phyloP scores from a whole-genome alignment of 2,329 filamentous ascomycete genomes.

The Parafenestella ontariensis region DNA sequence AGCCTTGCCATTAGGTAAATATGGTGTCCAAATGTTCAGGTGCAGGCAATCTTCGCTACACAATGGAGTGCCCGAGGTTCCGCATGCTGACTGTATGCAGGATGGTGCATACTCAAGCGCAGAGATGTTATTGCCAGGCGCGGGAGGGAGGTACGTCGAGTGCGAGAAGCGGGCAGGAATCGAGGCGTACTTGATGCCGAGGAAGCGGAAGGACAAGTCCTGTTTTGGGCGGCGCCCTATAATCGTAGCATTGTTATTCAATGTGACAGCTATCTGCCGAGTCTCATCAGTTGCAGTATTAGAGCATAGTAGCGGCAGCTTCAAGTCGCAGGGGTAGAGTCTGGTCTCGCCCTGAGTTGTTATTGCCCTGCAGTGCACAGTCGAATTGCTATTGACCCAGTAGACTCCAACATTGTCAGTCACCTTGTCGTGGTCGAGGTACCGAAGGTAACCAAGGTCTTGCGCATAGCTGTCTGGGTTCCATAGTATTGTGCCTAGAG shows the following conservation, averaged over 20 bases:
- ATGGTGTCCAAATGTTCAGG: conserved; percentile 48
- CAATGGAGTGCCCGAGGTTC: conserved; percentile 10
- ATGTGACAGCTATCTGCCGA: conserved; percentile 24
- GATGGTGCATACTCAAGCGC: conserved; percentile 42
- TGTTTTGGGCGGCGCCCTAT: conserved; percentile 54
- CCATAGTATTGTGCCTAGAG: conserved; percentile 32
- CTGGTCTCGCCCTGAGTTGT: conserved; percentile 22
- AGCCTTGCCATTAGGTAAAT: conserved; percentile 44
- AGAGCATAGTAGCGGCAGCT: conserved; percentile 33
- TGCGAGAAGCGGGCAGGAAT: conserved; percentile 57
- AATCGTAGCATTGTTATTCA: conserved; percentile 27
- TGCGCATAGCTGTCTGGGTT: conserved; percentile 12
- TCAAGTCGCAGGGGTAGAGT: conserved; percentile 23
- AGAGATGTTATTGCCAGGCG: conserved; percentile 42
- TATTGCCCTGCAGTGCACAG: conserved; percentile 27
- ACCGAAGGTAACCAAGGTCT: conserved; percentile 24
- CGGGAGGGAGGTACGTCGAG: conserved; percentile 48
- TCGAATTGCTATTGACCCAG: conserved; percentile 24
- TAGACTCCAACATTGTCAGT: conserved; percentile 18
- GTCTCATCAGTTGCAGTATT: conserved; percentile 24
- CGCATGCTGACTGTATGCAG: conserved; percentile 51
- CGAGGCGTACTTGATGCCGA: conserved; percentile 58
- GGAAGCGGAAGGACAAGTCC: conserved; percentile 56
- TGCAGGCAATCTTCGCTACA: conserved; percentile 57
- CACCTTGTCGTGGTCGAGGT: conserved; percentile 23